A percentile compares a stretch with the other conserved stretches of the same genome.
Evolutionary conservation across 345 rosid genomes (phyloP).

Genomic region (Geranium brycei): DNA sequence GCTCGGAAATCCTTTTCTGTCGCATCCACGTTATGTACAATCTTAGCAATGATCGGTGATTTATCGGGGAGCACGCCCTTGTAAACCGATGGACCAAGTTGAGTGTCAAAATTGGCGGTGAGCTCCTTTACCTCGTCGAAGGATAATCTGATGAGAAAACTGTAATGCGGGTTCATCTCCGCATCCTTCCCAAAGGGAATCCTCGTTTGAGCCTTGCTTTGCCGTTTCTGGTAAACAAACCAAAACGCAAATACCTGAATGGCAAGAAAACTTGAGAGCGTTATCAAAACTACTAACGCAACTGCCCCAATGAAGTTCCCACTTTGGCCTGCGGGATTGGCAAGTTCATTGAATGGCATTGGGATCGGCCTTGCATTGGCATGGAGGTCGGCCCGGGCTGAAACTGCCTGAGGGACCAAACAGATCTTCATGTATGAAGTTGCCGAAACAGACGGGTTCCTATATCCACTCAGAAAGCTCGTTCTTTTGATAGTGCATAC

Average conservation of each 20-base stretch:
- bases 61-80: conserved; percentile 37
- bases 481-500: conserved; percentile 41
- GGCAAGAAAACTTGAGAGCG: conserved; percentile 31
- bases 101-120: conserved; percentile 37
- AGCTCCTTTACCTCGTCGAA: conserved; percentile 38
- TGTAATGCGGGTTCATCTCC: too few relatives aligned
- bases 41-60: conserved; percentile 44
- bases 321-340: too few relatives aligned
- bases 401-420: conserved; percentile 23
- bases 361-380: too few relatives aligned
- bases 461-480: conserved; percentile 44
- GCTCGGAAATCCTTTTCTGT: conserved; percentile 56
- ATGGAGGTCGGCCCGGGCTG: not conserved
- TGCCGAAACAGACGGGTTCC: conserved; percentile 30
- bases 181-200: too few relatives aligned
- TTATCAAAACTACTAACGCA: conserved; percentile 18
- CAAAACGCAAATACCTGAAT: conserved; percentile 53
- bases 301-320: conserved; percentile 15
- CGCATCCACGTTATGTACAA: conserved; percentile 46
- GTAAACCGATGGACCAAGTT: conserved; percentile 47
- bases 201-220: too few relatives aligned
- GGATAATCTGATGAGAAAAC: conserved; percentile 15
- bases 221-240: conserved; percentile 27
- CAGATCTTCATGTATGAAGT: conserved; percentile 54
- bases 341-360: too few relatives aligned